Conservation (phyloP, 202 grass and related monocot species). For the Zoysia matrella region DNA sequence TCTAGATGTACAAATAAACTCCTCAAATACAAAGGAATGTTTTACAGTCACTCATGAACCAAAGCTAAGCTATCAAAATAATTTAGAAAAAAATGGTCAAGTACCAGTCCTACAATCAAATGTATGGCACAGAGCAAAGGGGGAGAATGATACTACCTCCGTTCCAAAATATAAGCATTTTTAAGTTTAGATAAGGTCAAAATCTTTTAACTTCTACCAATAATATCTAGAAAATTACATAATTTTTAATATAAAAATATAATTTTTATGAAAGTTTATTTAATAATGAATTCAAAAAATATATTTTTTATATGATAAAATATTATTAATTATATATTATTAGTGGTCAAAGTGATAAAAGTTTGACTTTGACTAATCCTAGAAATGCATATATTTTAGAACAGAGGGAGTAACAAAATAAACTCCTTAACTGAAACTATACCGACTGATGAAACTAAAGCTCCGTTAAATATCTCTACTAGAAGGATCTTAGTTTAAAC, state of each 20-base stretch:
- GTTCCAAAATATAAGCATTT: too few species aligned
- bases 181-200: too few species aligned
- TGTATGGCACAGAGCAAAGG: background rate
- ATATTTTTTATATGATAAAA: too few species aligned
- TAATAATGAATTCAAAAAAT: too few species aligned
- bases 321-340: too few species aligned
- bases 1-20: background rate
- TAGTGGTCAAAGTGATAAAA: too few species aligned
- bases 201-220: too few species aligned
- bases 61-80: background rate
- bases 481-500: background rate
- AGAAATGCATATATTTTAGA: too few species aligned
- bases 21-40: background rate
- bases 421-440: slow-evolving; percentile 10
- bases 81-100: background rate
- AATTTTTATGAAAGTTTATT: too few species aligned
- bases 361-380: too few species aligned
- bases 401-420: background rate
- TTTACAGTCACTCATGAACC: background rate
- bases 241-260: too few species aligned
- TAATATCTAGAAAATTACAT: too few species aligned
- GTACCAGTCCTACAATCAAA: slow-evolving; percentile 19
- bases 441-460: background rate
- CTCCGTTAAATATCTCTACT: background rate
- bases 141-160: background rate